Evolutionary conservation across 176 grass and related monocot species (phyloP).

Genomic region (Oryza meridionalis): DNA sequence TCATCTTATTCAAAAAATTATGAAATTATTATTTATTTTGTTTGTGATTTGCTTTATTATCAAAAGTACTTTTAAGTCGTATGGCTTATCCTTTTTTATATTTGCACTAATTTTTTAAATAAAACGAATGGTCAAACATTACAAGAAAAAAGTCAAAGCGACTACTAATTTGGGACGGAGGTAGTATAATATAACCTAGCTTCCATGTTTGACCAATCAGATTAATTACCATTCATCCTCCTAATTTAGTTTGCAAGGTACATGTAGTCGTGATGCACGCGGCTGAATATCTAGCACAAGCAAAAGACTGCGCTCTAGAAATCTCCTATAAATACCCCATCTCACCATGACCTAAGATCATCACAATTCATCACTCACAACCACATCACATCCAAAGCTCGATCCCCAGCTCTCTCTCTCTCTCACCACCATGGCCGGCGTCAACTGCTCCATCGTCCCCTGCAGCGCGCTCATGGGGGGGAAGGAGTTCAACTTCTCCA

Average conservation of each 20-base stretch:
- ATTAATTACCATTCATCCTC: background rate
- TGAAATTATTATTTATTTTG: no score
- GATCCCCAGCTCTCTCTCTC: background rate
- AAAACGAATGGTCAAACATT: no score
- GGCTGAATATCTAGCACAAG: background rate
- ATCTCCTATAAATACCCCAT: background rate
- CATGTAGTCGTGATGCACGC: background rate
- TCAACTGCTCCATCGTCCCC: background rate
- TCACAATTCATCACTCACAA: no score
- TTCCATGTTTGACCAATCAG: background rate
- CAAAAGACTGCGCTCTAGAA: background rate
- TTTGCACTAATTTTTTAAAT: no score
- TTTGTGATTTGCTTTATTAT: no score
- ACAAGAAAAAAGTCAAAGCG: no score
- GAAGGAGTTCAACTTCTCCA: background rate
- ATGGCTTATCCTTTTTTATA: no score
- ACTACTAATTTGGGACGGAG: no score
- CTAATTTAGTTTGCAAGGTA: background rate
- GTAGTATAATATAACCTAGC: background rate
- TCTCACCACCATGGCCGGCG: background rate
- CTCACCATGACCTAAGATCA: background rate
- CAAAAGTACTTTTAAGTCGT: no score
- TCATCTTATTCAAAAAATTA: no score
- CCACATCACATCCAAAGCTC: background rate
- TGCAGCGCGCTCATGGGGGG: background rate